Evolutionary conservation across 257 asterid species (phyloP), one percentile per base, ranked within the genome.

Genomic region (Jacaranda copaia): DNA sequence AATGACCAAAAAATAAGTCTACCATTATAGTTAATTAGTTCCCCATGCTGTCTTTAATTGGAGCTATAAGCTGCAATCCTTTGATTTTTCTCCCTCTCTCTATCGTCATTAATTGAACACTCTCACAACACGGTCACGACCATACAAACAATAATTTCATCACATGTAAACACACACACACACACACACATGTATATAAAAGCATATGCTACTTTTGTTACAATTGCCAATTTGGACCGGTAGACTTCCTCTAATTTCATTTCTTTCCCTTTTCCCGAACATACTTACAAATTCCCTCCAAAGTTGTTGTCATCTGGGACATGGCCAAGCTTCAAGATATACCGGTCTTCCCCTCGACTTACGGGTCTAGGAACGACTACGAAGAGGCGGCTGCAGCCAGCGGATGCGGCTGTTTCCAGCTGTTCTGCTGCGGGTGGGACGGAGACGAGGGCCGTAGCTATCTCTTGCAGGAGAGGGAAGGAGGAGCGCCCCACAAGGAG

Each of bases 361-460:
- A 15, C 6, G 4, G 8, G 40, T 39, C 36, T 40, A 5, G 10
- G 51, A 42, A 12, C 39, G 73, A 40, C 46, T 25, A 62, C 73
- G 59, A 45, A 13, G 76, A 53, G 2, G 38, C 12, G 46, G 76
- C 51, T 0, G 69, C 49, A 36, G 62, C 79, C 16, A 8, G 65
- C n/a, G 61, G 74, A 13, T 53, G 77, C 64, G 79, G 85, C 83
- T 85, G 85, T 25, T 80, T 85, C 78, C 72, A 76, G 76, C 66
- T 67, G 51, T 60, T 77, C 62, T 70, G 79, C 71, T 75, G 72
- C 52, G 78, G 85, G 18, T 43, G 81, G 83, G 76, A 55, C 14
- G 59, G 1, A 1, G 79, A 36, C 16, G 89, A 77, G 59, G 46
- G 83, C 61, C 53, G 49, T 6, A 55, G 25, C 60, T 48, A n/a